Evolutionary conservation across 306 rosid species (phyloP), one percentile per base, ranked within the genome.

Genomic region (Begonia loranthoides): DNA sequence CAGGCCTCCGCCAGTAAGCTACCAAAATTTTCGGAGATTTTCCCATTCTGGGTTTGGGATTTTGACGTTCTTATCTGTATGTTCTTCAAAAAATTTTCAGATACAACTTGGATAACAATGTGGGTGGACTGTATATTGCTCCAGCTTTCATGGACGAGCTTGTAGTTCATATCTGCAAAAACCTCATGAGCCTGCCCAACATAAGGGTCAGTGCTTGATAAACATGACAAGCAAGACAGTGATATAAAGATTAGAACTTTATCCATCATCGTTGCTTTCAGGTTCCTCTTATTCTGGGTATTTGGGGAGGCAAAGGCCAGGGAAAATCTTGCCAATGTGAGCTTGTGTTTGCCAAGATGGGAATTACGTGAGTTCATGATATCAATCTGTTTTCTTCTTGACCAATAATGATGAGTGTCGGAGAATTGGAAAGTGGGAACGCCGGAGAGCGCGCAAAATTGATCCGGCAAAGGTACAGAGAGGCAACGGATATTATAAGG

Each of bases 251-350:
- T 19, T 19, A 19, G 2, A 19, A 19, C 3, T 19, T 19, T 19
- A 19, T 19, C 22, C 22, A 19, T 19, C 22, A 19, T 1, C 22
- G 22, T 45, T 51, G 6, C 17, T 40, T 59, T 19, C 51, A 77
- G 83, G 78, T 83, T 72, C 94, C 96, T 76, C 92, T 83, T 41
- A 87, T 87, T 73, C 68, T 87, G 67, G 96, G 96, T 51, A 49
- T 83, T n/a, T 87, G 94, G 96, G 96, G 94, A 66, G 94, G 96
- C 60, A 87, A 87, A 68, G 94, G 96, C 62, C 94, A 87, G 52
- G 96, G 96, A 16, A 87, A 87, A 54, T 74, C 96, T 38, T 87
- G 83, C 70, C 92, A 87, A 51, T 81, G 94, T 56, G 96, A 87
- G 73, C 96, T 87, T 74, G 96, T 83, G 40, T 80, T 87, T 54